Evolutionary conservation across 2,329 filamentous ascomycete genomes (phyloP).

Genomic region (Nemania abortiva): DNA sequence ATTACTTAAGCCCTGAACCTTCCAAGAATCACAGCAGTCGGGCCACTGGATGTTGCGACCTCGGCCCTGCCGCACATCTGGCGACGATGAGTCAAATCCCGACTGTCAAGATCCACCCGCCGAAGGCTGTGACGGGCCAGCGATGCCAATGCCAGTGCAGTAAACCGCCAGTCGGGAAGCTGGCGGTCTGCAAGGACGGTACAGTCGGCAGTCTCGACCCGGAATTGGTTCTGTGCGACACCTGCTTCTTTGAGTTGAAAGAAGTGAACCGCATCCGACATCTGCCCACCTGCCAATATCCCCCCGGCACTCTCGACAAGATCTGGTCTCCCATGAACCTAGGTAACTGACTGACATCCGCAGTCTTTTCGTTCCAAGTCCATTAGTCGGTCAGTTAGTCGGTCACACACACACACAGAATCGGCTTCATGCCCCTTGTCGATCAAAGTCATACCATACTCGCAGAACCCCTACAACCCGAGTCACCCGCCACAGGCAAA

Average conservation of each 20-base stretch:
- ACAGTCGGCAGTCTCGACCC: constrained; percentile 32
- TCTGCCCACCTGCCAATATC: constrained; percentile 28
- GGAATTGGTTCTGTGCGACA: constrained; percentile 26
- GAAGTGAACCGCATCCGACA: constrained; percentile 19
- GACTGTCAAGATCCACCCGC: neutral
- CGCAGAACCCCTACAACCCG: neutral
- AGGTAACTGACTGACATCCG: neutral
- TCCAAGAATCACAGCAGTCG: constrained; percentile 11
- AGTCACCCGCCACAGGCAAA: neutral
- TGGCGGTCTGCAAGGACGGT: constrained; percentile 18
- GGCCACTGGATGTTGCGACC: constrained; percentile 9
- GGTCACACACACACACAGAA: neutral
- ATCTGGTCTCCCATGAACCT: constrained; percentile 1
- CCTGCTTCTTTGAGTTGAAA: constrained; percentile 29
- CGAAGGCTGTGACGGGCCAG: constrained; percentile 1
- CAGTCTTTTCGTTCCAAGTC: neutral
- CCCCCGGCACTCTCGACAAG: constrained; percentile 13
- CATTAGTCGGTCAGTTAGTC: neutral
- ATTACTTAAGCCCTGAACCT: constrained; percentile 16
- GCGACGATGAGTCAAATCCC: constrained; percentile 18
- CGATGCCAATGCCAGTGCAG: constrained; percentile 30
- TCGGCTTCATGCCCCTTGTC: constrained; percentile 4
- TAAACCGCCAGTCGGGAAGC: constrained; percentile 8
- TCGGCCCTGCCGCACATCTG: constrained; percentile 1
- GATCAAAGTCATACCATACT: neutral